Percentiles rank a stretch among this genome's conserved stretches.
phyloP scores from a whole-genome alignment of 306 rosid genomes.

The Trichosanthes truncata region DNA sequence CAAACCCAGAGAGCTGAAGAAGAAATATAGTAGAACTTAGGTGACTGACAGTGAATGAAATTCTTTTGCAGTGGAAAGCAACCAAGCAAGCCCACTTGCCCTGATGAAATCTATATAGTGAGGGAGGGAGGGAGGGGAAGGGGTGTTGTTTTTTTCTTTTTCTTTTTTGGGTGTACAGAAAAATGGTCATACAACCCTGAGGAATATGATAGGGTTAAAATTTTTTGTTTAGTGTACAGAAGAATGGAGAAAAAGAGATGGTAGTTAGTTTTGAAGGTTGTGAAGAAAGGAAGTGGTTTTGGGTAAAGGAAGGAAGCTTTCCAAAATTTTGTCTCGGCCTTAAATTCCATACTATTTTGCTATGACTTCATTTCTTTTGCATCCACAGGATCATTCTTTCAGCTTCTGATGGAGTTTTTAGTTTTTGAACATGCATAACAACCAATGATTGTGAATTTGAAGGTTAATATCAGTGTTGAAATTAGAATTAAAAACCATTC shows the following conservation, averaged over 20 bases:
- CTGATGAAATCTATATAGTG: not conserved
- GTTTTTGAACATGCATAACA: not conserved
- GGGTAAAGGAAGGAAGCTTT: not conserved
- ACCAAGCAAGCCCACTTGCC: not conserved
- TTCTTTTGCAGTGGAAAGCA: constrained; percentile 5
- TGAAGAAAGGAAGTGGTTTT: not conserved
- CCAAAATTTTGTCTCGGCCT: constrained; percentile 6
- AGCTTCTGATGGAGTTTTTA: not conserved
- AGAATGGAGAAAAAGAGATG: constrained; percentile 17
- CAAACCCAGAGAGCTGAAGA: not conserved
- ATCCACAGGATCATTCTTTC: not conserved
- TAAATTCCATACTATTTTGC: not conserved
- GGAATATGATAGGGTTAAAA: not conserved
- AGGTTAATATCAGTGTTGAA: not conserved
- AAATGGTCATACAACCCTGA: not conserved
- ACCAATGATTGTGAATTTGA: not conserved
- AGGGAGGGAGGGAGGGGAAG: not conserved
- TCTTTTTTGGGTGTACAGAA: constrained; percentile 7
- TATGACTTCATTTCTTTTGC: not conserved
- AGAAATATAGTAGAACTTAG: not conserved
- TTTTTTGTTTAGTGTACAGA: constrained; percentile 44
- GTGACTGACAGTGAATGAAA: not conserved
- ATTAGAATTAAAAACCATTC: not conserved
- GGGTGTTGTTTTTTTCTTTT: not conserved
- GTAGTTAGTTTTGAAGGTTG: constrained; percentile 15